Evolutionary conservation across 495 filamentous ascomycete species (phyloP).

Genomic region (Platismatia glauca): DNA sequence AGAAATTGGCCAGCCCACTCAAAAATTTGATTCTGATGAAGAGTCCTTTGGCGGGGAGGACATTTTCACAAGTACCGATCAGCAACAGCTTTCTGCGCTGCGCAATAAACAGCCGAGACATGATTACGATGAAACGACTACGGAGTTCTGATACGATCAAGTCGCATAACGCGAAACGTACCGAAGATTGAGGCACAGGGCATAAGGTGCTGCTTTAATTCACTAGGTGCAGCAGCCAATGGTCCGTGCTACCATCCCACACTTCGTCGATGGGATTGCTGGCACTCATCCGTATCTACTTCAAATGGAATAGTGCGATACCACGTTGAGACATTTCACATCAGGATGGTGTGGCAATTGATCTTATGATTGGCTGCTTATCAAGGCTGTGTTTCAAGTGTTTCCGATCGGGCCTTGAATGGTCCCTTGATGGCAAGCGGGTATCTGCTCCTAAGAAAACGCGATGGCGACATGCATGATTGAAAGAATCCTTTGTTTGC

Average conservation of each 20-base stretch:
- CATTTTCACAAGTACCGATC: constrained; percentile 21
- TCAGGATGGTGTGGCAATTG: not conserved
- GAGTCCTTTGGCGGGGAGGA: constrained; percentile 18
- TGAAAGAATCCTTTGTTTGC: not conserved
- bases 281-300: not conserved
- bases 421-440: not conserved
- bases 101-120: not conserved
- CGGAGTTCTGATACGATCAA: constrained; percentile 3
- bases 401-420: not conserved
- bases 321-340: not conserved
- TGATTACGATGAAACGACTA: constrained; percentile 6
- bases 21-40: constrained; percentile 6
- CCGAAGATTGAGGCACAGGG: not conserved
- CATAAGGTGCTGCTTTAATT: not conserved
- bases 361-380: not conserved
- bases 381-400: not conserved
- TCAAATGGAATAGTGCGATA: not conserved
- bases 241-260: not conserved
- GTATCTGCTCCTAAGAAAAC: not conserved
- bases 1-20: not conserved
- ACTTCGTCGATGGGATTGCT: not conserved
- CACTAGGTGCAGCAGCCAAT: not conserved
- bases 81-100: constrained; percentile 8
- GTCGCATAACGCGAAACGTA: not conserved
- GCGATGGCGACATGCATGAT: not conserved